phyloP scores from a whole-genome alignment of 768 basidiomycete genomes.

The Mycena crocata region DNA sequence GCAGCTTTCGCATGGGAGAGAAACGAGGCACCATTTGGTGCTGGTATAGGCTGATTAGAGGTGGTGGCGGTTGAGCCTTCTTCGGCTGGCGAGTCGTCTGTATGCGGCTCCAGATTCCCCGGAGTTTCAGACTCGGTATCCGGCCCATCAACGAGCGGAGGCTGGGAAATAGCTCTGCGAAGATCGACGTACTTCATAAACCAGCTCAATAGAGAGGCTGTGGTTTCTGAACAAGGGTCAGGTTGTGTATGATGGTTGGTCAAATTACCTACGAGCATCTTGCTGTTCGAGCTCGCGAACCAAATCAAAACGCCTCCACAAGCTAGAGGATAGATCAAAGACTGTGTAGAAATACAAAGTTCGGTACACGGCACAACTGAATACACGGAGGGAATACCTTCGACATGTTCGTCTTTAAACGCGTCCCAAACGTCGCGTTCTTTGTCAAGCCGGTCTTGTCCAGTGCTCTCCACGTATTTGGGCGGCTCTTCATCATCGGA shows the following conservation, averaged over 20 bases:
- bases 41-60: not conserved
- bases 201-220: slow-evolving; percentile 1
- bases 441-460: slow-evolving; percentile 51
- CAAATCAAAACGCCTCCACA: slow-evolving; percentile 77
- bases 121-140: not conserved
- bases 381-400: slow-evolving; percentile 56
- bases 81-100: not conserved
- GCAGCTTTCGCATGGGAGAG: not conserved
- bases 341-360: slow-evolving; percentile 56
- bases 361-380: not conserved
- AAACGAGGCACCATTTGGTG: slow-evolving; percentile 1
- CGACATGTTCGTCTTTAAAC: slow-evolving; percentile 83
- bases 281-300: slow-evolving; percentile 81
- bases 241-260: not conserved
- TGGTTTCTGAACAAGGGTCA: slow-evolving; percentile 18
- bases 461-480: slow-evolving; percentile 21
- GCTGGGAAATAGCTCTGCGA: slow-evolving; percentile 12
- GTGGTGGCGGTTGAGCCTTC: not conserved
- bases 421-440: slow-evolving; percentile 79
- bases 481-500: not conserved
- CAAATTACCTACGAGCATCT: slow-evolving; percentile 27
- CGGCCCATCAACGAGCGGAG: not conserved
- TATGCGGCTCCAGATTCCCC: not conserved
- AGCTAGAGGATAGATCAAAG: slow-evolving; percentile 78
- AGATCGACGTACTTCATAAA: slow-evolving; percentile 25